These are phyloP conservation scores for Waltiozyma sp. DNA, from an alignment of 1,139 yeast genomes.

Conservation along the genomic window DNA sequence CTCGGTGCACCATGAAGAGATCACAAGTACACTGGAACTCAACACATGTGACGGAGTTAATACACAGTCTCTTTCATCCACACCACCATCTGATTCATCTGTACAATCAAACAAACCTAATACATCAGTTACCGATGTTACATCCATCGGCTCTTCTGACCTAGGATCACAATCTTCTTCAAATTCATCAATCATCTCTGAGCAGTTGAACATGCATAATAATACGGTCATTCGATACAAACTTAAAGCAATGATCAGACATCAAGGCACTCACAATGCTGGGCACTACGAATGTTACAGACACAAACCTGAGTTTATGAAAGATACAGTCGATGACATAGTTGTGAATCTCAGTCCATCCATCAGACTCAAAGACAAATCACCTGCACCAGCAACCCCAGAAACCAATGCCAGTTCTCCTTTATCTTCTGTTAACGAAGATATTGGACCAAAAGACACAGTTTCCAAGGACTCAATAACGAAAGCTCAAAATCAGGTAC, in stretches of 20 bases:
- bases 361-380: constrained; percentile 15
- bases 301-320: constrained; percentile 53
- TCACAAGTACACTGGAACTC: not conserved
- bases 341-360: constrained; percentile 38
- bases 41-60: not conserved
- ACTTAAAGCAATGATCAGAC: constrained; percentile 67
- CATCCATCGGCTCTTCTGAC: not conserved
- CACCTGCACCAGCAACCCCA: not conserved
- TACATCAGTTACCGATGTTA: not conserved
- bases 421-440: not conserved
- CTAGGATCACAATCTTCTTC: not conserved
- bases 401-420: not conserved
- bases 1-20: not conserved
- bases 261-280: constrained; percentile 77
- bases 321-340: constrained; percentile 31
- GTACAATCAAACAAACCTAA: not conserved
- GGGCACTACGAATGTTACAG: constrained; percentile 87
- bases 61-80: not conserved
- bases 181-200: constrained; percentile 2
- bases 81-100: not conserved
- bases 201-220: constrained; percentile 10
- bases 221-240: constrained; percentile 32
- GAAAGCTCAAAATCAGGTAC: not conserved
- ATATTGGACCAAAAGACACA: not conserved
- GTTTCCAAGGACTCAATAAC: not conserved